phyloP scores from a whole-genome alignment of 2,329 filamentous ascomycete species.

The Venturia effusa region DNA sequence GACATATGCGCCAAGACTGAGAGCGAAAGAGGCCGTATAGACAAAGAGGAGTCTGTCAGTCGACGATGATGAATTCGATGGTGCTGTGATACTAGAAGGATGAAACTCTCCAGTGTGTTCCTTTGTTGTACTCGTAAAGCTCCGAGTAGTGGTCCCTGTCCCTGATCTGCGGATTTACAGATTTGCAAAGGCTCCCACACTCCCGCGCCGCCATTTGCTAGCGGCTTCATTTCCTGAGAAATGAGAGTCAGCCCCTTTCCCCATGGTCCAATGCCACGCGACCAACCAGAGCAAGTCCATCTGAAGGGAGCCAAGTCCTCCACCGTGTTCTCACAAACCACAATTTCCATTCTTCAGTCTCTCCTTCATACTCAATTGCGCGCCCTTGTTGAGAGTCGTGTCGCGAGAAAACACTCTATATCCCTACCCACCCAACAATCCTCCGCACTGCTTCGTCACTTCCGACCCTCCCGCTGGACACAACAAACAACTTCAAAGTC shows the following conservation, averaged over 20 bases:
- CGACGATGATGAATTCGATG: not conserved
- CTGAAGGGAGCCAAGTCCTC: not conserved
- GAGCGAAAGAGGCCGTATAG: too few species aligned
- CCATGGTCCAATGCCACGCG: not conserved
- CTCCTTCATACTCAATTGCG: not conserved
- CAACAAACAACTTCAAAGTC: slow-evolving; percentile 1
- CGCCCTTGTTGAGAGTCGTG: not conserved
- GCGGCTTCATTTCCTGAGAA: not conserved
- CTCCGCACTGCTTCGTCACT: not conserved
- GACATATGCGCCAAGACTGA: not conserved
- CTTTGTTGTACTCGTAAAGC: not conserved
- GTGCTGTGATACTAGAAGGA: not conserved
- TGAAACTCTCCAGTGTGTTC: not conserved
- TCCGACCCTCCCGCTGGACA: not conserved
- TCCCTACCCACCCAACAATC: not conserved
- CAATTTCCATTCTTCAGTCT: not conserved
- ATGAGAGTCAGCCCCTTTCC: not conserved
- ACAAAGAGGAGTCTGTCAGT: not conserved
- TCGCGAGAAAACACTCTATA: not conserved
- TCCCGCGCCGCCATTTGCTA: not conserved
- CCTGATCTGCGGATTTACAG: too few species aligned
- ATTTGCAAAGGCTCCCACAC: too few species aligned
- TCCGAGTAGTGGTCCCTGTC: not conserved
- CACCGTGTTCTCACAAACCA: not conserved
- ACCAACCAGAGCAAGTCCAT: not conserved